Evolutionary conservation across 2,329 filamentous ascomycete genomes (phyloP).

Genomic region (Diaporthe aspalathi): DNA sequence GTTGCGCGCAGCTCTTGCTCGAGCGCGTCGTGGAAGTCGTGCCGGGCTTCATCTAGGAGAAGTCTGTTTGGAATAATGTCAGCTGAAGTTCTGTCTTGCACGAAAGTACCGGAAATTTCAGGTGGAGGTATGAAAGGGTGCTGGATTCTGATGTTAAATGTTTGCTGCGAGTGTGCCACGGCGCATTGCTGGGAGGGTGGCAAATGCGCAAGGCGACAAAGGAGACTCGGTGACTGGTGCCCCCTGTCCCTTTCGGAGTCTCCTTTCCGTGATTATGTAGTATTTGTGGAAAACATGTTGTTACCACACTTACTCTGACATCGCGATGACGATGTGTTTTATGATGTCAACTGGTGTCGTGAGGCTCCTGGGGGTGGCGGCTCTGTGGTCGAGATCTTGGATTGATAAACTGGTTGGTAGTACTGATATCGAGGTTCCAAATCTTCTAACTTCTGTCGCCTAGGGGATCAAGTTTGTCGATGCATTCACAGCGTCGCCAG

Average conservation of each 20-base stretch:
- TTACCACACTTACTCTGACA: background rate
- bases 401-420: background rate
- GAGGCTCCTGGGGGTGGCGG: no score
- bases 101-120: background rate
- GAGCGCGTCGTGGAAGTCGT: background rate
- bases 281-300: background rate
- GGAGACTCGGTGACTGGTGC: background rate
- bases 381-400: no score
- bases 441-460: background rate
- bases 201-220: background rate
- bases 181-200: background rate
- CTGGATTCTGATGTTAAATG: no score
- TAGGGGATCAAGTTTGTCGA: no score
- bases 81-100: background rate
- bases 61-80: background rate
- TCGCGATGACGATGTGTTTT: background rate
- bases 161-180: background rate
- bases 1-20: background rate
- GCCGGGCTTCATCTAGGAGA: background rate
- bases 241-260: background rate
- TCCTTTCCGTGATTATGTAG: no score
- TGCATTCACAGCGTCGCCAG: background rate
- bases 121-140: rapidly evolving
- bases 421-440: background rate
- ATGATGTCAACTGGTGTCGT: no score